Evolutionary conservation across 177 flowering plant species (phyloP).

Genomic region (Vitis hybrid): DNA sequence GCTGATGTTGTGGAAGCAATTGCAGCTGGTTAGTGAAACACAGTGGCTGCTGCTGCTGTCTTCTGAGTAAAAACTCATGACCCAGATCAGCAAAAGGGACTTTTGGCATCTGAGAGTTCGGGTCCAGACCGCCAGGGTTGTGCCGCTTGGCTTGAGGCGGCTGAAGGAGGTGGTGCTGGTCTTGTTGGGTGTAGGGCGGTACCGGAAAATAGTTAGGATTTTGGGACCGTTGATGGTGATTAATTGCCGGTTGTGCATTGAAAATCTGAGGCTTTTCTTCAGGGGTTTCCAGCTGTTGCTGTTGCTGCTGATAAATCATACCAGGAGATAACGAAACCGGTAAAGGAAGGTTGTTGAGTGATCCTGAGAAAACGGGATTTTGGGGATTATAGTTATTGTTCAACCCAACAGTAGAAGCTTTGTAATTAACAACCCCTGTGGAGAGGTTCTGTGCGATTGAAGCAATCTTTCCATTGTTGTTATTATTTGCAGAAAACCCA

Average conservation of each 20-base stretch:
- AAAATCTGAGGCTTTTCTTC: constrained; percentile 30
- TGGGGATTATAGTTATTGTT: constrained; percentile 9
- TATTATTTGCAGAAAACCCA: constrained; percentile 13
- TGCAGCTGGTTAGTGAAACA: constrained; percentile 33
- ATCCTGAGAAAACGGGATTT: constrained; percentile 27
- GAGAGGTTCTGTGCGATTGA: neutral
- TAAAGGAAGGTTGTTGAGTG: constrained; percentile 6
- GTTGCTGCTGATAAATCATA: constrained; percentile 20
- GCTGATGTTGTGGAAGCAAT: constrained; percentile 27
- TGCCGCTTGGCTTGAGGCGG: constrained; percentile 23
- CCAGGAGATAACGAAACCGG: constrained; percentile 22
- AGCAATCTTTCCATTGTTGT: constrained; percentile 16
- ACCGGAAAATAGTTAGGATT: constrained; percentile 19
- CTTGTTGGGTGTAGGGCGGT: constrained; percentile 7
- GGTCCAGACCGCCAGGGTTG: constrained; percentile 16
- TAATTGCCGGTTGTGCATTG: constrained; percentile 13
- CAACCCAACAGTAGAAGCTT: constrained; percentile 8
- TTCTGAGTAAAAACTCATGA: constrained; percentile 16
- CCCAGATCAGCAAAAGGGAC: constrained; percentile 15
- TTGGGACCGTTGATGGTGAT: constrained; percentile 16
- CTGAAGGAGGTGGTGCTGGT: constrained; percentile 14
- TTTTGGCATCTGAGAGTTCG: constrained; percentile 7
- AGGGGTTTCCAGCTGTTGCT: constrained; percentile 5
- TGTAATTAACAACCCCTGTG: constrained; percentile 5
- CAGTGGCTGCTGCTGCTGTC: constrained; percentile 27